Evolutionary conservation across 768 basidiomycete genomes (phyloP), one percentile per base, ranked within the genome.

Genomic region (Asterophora lycoperdoides): DNA sequence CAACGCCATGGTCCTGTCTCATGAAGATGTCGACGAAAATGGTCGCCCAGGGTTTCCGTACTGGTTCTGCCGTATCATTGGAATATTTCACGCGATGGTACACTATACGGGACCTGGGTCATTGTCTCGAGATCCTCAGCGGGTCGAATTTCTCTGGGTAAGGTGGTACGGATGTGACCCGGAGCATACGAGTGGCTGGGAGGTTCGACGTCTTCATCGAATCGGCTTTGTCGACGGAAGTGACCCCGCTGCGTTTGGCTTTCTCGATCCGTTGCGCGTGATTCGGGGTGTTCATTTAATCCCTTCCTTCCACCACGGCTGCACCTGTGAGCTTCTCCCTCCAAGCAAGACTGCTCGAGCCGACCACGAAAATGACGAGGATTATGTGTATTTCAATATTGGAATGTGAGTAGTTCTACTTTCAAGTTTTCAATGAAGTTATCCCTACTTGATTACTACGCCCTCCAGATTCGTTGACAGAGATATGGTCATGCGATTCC

Each of bases 211-310:
- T 5, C 56, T 63, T 3, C 55, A 60, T 32, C 52, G 28, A 4
- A n/a, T 71, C 1, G 47, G 46, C 0, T 69, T 67, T 39, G 38
- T 61, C 0, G 56, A 57, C 0, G 48, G 57, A 2, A 42, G 37
- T 9, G 56, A 64, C 0, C n/a, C 46, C 0, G 53, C 48, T 7
- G 49, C 67, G 0, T 74, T 72, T 49, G n/a, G n/a, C n/a, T n/a
- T n/a, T n/a, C n/a, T n/a, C n/a, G n/a, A n/a, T n/a, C n/a, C n/a
- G n/a, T n/a, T n/a, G n/a, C n/a, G n/a, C n/a, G n/a, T n/a, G n/a
- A n/a, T n/a, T n/a, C n/a, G n/a, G n/a, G n/a, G n/a, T 61, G 67
- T 0, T 74, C 68, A 73, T 29, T 42, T 72, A 0, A 69, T 71
- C 9, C 71, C 72, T 1, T 57, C 49, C 0, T 74, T 68, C 40